Conservation (phyloP, 257 asterid genomes). For the Echites panduratus region DNA sequence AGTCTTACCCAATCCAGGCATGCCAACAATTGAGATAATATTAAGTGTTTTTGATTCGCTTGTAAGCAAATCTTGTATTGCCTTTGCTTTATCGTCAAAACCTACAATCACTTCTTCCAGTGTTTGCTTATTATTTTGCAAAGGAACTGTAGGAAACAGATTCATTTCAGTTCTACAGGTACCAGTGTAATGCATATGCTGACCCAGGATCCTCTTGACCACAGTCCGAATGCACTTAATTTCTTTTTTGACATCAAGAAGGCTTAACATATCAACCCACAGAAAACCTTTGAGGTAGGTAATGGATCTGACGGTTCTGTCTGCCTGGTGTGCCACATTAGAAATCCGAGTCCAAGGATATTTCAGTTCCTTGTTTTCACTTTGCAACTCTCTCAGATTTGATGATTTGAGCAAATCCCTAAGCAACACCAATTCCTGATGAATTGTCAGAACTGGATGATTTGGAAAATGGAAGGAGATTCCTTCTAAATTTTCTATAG, state of each 20-base stretch:
- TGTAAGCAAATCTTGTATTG: not conserved
- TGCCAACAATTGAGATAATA: slow-evolving; percentile 15
- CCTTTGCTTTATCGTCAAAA: not conserved
- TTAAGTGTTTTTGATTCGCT: not conserved
- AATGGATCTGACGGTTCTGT: too few species aligned
- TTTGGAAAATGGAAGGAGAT: too few species aligned
- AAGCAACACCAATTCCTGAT: not conserved
- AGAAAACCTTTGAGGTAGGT: too few species aligned
- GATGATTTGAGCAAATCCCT: not conserved
- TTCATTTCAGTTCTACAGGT: not conserved
- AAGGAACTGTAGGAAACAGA: not conserved
- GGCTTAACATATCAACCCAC: too few species aligned
- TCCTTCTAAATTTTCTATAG: not conserved
- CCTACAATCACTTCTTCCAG: not conserved
- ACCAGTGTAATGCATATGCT: not conserved
- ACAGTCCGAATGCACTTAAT: too few species aligned
- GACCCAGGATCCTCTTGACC: too few species aligned
- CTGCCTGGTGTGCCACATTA: not conserved
- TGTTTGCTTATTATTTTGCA: not conserved
- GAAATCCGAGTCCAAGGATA: not conserved
- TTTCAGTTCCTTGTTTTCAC: not conserved
- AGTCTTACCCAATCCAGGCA: slow-evolving; percentile 20
- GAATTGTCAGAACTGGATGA: too few species aligned
- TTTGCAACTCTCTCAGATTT: not conserved
- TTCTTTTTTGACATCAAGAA: too few species aligned